These are phyloP conservation scores for Closterium sp. DNA, from an alignment of 139 green algal genomes.

Conservation along the genomic window DNA sequence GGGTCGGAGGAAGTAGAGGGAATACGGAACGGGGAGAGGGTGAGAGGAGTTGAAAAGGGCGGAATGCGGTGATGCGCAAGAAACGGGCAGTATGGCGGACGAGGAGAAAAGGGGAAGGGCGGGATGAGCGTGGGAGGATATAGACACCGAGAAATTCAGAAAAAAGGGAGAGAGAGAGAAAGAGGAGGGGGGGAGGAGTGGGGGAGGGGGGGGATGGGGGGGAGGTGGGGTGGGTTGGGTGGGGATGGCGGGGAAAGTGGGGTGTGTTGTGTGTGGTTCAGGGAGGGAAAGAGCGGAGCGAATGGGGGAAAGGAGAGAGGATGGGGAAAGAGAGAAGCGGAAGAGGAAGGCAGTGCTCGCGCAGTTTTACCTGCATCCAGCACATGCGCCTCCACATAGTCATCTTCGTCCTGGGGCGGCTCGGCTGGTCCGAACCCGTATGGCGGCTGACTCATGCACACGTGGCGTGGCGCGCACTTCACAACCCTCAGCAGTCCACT, in stretches of 20 bases:
- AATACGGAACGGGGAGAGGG: background rate
- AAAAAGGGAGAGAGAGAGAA: background rate
- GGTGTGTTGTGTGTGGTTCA: too few species aligned
- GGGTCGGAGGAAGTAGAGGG: too few species aligned
- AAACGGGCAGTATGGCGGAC: too few species aligned
- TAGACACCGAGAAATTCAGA: background rate
- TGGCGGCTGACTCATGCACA: background rate
- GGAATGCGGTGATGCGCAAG: background rate
- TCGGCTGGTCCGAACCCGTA: background rate
- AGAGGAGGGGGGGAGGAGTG: background rate
- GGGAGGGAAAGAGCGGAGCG: too few species aligned
- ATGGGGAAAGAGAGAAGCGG: too few species aligned
- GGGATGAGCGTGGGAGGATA: background rate
- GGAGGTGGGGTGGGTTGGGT: too few species aligned
- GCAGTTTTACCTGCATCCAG: background rate
- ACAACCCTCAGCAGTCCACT: background rate
- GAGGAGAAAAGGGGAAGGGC: too few species aligned
- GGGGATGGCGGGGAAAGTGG: too few species aligned
- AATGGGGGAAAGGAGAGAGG: too few species aligned
- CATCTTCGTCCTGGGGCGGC: background rate
- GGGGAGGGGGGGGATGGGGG: too few species aligned
- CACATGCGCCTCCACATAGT: background rate
- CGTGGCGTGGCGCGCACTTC: background rate
- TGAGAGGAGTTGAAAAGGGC: background rate
- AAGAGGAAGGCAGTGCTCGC: background rate